Evolutionary conservation across 768 basidiomycete species (phyloP), one percentile per base, ranked within the genome.

Genomic region (Tremella yokohamensis): DNA sequence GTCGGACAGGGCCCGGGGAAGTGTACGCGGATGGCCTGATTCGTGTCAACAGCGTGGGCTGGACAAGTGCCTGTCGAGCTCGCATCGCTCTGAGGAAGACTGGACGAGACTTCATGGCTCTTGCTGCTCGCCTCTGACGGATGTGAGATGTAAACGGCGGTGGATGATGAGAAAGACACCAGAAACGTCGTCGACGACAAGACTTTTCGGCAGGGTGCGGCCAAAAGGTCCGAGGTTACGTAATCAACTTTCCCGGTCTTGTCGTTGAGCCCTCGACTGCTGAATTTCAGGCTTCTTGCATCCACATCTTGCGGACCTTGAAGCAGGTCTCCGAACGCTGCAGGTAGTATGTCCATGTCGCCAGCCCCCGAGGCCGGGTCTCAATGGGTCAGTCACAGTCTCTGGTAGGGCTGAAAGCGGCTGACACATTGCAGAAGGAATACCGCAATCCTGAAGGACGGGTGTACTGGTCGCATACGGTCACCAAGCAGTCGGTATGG

Each of bases 401-500:
- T 18, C 11, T 11, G 18, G 39, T 40, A 11, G 39, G 39, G 18
- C 39, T 11, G 39, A 40, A 18, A 40, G 11, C 39, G 11, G 39
- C 42, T 45, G 42, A 45, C 22, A 45, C 4, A 6, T 34, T 11
- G 22, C 42, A 45, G 42, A n/a, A 22, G 51, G 92, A 94, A 73
- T 90, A 96, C 78, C 85, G 88, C 34, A 94, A 93, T 78, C 86
- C 89, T 1, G 94, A 96, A 72, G 92, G 92, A n/a, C 82, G 91
- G n/a, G 90, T 89, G 0, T 98, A 98, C 72, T 98, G 93, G 93
- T 92, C 91, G 78, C 92, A 96, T 73, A 85, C 89, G 0, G 82
- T 81, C 9, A 89, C 87, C 2, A 85, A 87, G 68, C 88, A 90
- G 68, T 94, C 91, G 72, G 90, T 93, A 52, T 98, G 93, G 94